These are phyloP conservation scores for Monilinia fructicola DNA, from an alignment of 2,329 filamentous ascomycete species.

Conservation along the genomic window DNA sequence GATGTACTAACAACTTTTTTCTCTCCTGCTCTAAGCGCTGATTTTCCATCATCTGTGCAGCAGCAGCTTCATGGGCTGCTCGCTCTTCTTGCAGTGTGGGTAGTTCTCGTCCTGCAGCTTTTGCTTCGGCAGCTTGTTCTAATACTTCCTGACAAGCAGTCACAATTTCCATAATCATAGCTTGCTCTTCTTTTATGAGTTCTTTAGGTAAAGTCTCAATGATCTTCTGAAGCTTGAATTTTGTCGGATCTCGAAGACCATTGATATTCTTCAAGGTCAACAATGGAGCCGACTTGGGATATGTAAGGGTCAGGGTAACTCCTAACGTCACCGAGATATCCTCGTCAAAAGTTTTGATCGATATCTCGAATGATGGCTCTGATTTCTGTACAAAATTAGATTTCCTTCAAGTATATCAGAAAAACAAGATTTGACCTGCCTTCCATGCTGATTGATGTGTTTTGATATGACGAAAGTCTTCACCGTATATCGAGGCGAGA, in stretches of 20 bases:
- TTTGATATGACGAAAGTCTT: slow-evolving; percentile 78
- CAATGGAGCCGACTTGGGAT: slow-evolving; percentile 79
- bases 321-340: slow-evolving; percentile 70
- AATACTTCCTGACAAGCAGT: slow-evolving; percentile 64
- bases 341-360: slow-evolving; percentile 69
- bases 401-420: background rate
- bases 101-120: slow-evolving; percentile 71
- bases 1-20: slow-evolving; percentile 41
- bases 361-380: slow-evolving; percentile 79
- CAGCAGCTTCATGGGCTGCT: slow-evolving; percentile 73
- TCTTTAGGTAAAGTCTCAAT: slow-evolving; percentile 57
- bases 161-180: slow-evolving; percentile 51
- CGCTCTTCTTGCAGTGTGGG: slow-evolving; percentile 89
- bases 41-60: slow-evolving; percentile 57
- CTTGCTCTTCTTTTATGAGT: slow-evolving; percentile 53
- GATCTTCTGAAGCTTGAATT: slow-evolving; percentile 66
- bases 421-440: slow-evolving; percentile 48
- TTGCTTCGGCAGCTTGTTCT: slow-evolving; percentile 79
- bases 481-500: slow-evolving; percentile 82
- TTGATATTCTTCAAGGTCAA: slow-evolving; percentile 65
- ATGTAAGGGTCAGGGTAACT: slow-evolving; percentile 83
- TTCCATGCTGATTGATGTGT: slow-evolving; percentile 78
- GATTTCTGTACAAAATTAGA: slow-evolving; percentile 57
- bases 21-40: slow-evolving; percentile 49
- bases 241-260: slow-evolving; percentile 67